A percentile compares a stretch with the other conserved stretches of the same genome.
Evolutionary conservation across 495 filamentous ascomycete genomes (phyloP).

Genomic region (Aspergillus incahuasiensis): DNA sequence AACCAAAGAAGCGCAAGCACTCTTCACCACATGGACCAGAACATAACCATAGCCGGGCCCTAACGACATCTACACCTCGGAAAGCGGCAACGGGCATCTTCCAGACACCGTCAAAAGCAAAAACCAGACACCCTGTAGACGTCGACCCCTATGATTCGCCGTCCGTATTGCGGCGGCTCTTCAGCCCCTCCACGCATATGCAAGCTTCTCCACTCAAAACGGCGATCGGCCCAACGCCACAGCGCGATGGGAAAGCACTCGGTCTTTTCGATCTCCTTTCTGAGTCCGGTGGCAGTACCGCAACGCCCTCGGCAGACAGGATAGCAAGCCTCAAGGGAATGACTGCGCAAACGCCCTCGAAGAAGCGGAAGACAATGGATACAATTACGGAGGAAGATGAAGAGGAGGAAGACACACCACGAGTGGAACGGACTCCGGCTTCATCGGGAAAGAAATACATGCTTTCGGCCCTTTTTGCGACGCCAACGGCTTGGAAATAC

Average conservation of each 20-base stretch:
- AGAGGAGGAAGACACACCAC: slow-evolving; percentile 29
- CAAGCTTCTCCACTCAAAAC: slow-evolving; percentile 33
- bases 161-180: slow-evolving; percentile 52
- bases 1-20: slow-evolving; percentile 40
- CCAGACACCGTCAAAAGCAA: slow-evolving; percentile 45
- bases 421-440: slow-evolving; percentile 55
- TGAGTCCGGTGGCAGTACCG: slow-evolving; percentile 48
- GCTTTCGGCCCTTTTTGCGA: slow-evolving; percentile 59
- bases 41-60: neutral
- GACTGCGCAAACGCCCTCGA: slow-evolving; percentile 40
- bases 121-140: slow-evolving; percentile 41
- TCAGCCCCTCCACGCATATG: slow-evolving; percentile 51
- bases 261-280: slow-evolving; percentile 88
- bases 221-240: slow-evolving; percentile 80
- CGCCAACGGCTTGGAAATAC: slow-evolving; percentile 51
- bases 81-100: slow-evolving; percentile 34
- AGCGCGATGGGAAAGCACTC: slow-evolving; percentile 79
- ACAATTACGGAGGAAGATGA: slow-evolving; percentile 32
- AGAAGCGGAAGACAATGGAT: slow-evolving; percentile 23
- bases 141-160: slow-evolving; percentile 56
- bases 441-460: slow-evolving; percentile 58
- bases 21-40: slow-evolving; percentile 27
- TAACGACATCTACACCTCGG: slow-evolving; percentile 23
- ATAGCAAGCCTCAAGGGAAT: slow-evolving; percentile 28
- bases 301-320: slow-evolving; percentile 36